Conservation (phyloP, 305 asterid genomes). For the Plantago coronopus region DNA sequence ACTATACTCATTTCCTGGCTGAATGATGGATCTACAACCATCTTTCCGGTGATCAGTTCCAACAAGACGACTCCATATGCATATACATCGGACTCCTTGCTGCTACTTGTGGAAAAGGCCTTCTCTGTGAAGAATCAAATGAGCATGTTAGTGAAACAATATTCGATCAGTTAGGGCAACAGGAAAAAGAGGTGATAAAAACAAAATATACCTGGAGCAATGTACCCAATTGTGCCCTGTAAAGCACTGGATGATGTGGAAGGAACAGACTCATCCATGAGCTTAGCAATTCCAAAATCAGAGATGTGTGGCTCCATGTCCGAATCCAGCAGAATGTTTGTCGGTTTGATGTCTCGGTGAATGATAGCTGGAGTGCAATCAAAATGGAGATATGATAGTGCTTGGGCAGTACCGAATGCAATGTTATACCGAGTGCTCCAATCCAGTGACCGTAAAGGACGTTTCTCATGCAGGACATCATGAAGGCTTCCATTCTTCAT, state of each 20-base stretch:
- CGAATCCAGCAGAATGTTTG: conserved; percentile 71
- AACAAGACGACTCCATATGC: conserved; percentile 75
- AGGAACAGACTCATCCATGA: conserved; percentile 58
- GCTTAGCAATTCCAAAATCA: conserved; percentile 86
- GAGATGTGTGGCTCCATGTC: conserved; percentile 83
- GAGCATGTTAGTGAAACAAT: background rate
- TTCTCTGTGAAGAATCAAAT: conserved; percentile 43
- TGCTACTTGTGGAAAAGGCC: conserved; percentile 52
- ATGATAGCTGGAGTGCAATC: conserved; percentile 80
- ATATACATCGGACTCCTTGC: conserved; percentile 75
- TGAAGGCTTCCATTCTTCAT: conserved; percentile 84
- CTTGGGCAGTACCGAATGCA: conserved; percentile 86
- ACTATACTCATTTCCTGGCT: conserved; percentile 47
- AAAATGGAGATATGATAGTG: conserved; percentile 75
- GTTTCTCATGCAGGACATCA: conserved; percentile 53
- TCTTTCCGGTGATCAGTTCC: conserved; percentile 71
- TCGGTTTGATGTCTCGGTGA: conserved; percentile 78
- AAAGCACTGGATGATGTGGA: conserved; percentile 37
- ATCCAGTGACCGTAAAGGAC: conserved; percentile 36
- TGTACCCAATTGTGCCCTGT: conserved; percentile 74
- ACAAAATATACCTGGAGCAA: conserved; percentile 80
- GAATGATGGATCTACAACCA: conserved; percentile 48
- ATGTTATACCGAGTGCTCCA: conserved; percentile 60
- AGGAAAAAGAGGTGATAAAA: background rate
- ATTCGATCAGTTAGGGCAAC: background rate